Evolutionary conservation across 371 early-diverging fungal genomes (phyloP).

Genomic region (Mycotypha africana): DNA sequence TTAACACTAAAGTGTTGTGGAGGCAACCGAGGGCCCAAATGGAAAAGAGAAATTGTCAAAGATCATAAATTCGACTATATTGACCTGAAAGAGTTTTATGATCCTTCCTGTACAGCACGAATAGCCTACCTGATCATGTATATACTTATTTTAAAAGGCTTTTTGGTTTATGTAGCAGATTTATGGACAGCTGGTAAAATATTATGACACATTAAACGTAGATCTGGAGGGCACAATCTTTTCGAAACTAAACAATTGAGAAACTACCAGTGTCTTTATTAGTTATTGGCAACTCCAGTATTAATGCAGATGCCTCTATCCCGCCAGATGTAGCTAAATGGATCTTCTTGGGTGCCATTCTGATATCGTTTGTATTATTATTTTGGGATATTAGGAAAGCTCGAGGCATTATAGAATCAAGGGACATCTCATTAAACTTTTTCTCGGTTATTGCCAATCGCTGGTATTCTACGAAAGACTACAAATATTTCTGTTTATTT

Average conservation of each 20-base stretch:
- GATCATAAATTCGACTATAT: conserved; percentile 91
- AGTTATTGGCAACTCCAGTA: conserved; percentile 48
- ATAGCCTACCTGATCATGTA: conserved; percentile 62
- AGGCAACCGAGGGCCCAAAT: conserved; percentile 40
- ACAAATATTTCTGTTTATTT: conserved; percentile 85
- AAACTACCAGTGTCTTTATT: conserved; percentile 14
- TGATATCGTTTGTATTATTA: conserved; percentile 63
- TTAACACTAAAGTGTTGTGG: conserved; percentile 19
- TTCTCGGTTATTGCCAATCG: conserved; percentile 73
- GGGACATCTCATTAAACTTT: conserved; percentile 79
- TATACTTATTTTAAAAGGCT: conserved; percentile 67
- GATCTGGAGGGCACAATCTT: background rate
- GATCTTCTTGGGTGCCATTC: conserved; percentile 69
- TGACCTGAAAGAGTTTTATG: conserved; percentile 77
- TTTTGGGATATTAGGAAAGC: conserved; percentile 80
- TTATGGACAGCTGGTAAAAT: conserved; percentile 57
- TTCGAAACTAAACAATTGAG: too few relatives aligned
- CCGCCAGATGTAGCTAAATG: conserved; percentile 42
- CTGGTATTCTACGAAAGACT: conserved; percentile 56
- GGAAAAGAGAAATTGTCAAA: conserved; percentile 79
- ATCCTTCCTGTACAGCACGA: conserved; percentile 40
- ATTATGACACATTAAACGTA: conserved; percentile 14
- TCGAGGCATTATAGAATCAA: conserved; percentile 50
- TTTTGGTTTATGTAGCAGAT: conserved; percentile 73
- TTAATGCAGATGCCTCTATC: conserved; percentile 47